Percentiles rank a stretch among this genome's conserved stretches.
phyloP scores from a whole-genome alignment of 805 yeast genomes.

The Wickerhamiella qilinensis region DNA sequence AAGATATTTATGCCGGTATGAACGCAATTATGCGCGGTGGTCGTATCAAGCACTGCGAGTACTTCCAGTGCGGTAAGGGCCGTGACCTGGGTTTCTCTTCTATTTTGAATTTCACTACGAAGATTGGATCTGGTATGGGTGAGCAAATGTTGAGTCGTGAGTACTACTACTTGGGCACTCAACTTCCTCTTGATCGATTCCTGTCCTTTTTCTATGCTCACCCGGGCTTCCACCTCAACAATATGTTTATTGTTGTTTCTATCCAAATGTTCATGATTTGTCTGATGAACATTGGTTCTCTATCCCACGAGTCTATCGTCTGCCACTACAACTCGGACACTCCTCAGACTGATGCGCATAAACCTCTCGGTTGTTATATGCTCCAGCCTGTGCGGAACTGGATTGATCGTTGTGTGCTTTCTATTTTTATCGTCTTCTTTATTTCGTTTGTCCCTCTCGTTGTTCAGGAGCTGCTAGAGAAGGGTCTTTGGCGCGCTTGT shows the following conservation, averaged over 20 bases:
- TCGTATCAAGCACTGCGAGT: slow-evolving; percentile 86
- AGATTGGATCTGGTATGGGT: slow-evolving; percentile 98
- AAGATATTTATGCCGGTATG: slow-evolving; percentile 94
- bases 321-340: slow-evolving; percentile 51
- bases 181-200: slow-evolving; percentile 75
- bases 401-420: slow-evolving; percentile 76
- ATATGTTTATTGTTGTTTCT: slow-evolving; percentile 71
- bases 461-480: slow-evolving; percentile 75
- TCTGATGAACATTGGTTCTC: slow-evolving; percentile 61
- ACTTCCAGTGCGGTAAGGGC: slow-evolving; percentile 93
- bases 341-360: slow-evolving; percentile 58
- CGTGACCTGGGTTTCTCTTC: slow-evolving; percentile 90
- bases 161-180: slow-evolving; percentile 80
- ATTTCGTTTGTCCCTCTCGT: slow-evolving; percentile 79
- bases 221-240: slow-evolving; percentile 90
- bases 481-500: slow-evolving; percentile 64
- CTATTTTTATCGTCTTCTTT: slow-evolving; percentile 84
- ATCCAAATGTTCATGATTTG: slow-evolving; percentile 77
- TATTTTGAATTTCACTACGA: slow-evolving; percentile 81
- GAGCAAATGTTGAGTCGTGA: slow-evolving; percentile 88
- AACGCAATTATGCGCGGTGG: slow-evolving; percentile 81
- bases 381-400: slow-evolving; percentile 74
- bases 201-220: slow-evolving; percentile 91
- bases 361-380: slow-evolving; percentile 76
- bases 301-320: slow-evolving; percentile 51